Evolutionary conservation across 176 grass and related monocot species (phyloP).

Genomic region (Paspalum notatum): DNA sequence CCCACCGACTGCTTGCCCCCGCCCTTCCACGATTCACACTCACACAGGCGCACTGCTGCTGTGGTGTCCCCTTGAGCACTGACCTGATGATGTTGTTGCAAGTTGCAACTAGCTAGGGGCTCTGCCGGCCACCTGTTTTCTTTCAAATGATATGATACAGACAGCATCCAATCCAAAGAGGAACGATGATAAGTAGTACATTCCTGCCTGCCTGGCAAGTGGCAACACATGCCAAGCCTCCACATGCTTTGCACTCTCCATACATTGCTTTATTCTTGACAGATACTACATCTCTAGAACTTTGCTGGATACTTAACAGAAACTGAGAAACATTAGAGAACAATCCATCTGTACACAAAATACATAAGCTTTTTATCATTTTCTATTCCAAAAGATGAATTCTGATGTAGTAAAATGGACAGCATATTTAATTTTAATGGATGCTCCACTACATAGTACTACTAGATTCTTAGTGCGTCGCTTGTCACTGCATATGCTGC

Average conservation of each 20-base stretch:
- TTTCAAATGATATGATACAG: not conserved
- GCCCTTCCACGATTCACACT: not conserved
- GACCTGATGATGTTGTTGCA: not conserved
- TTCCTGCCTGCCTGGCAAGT: conserved; percentile 26
- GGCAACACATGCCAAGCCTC: conserved; percentile 10
- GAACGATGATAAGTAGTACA: not conserved
- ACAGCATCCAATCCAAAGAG: conserved; percentile 17
- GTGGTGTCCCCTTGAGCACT: conserved; percentile 6
- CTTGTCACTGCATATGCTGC: conserved; percentile 32
- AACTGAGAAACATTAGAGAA: not conserved
- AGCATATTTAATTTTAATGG: not conserved
- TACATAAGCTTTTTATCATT: not conserved
- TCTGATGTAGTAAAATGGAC: not conserved
- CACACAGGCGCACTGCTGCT: not conserved
- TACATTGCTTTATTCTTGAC: conserved; percentile 26
- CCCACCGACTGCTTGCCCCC: not conserved
- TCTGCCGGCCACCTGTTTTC: conserved; percentile 17
- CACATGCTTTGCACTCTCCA: conserved; percentile 46
- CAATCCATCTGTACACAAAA: conserved; percentile 16
- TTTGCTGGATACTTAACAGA: not conserved
- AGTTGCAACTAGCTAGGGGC: too few relatives aligned
- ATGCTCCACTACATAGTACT: not conserved
- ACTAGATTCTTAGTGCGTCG: conserved; percentile 24
- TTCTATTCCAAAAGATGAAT: not conserved
- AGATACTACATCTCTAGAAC: conserved; percentile 16